Base-by-base conservation (phyloP, 73 alveolate species). In the Stentor roeselii region DNA sequence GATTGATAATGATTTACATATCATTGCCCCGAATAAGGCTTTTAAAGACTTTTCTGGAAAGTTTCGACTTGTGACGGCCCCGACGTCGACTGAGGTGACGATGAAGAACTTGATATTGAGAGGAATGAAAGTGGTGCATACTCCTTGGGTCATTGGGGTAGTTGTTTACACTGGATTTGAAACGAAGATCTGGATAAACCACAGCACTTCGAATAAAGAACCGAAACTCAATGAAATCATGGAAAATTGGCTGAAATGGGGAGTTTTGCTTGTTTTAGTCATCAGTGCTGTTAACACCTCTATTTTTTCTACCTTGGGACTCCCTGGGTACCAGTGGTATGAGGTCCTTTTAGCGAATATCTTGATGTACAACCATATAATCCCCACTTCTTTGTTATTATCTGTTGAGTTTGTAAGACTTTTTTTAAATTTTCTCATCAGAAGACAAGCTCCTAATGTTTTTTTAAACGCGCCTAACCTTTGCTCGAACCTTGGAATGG, bases 151-250 rank as follows among this genome's bases (percentile, higher is more conserved):
- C 34, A 21, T 67, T 1, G 80, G 41, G 14, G 37, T 67, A 32
- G 80, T 32, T 30, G 80, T 32, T 30, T 67, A 67, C 37, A 67
- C 80, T 27, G 80, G 80, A 67, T 15, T 32, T 67, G 80, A 67
- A 67, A 67, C 80, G 27, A 67, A 67, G 34, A 34, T 67, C 14
- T 67, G 37, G 41, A 67, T 67, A 27, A 67, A 67, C 42, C 14
- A 21, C n/a, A 30, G 14, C 21, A 21, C 37, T 30, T n/a, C n/a
- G 34, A 67, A 21, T 27, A 67, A 67, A 32, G 80, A 27, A 1
- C 37, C 80, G 21, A n/a, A 67, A 67, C 41, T 67, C 14, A 32
- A n/a, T 21, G 34, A 67, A 32, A 67, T 32, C 14, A 21, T 34
- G 34, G 37, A 67, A 27, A 14, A 11, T 15, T 21, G n/a, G n/a